Evolutionary conservation across 768 basidiomycete species (phyloP).

Genomic region (Candolleomyces efflorescens): DNA sequence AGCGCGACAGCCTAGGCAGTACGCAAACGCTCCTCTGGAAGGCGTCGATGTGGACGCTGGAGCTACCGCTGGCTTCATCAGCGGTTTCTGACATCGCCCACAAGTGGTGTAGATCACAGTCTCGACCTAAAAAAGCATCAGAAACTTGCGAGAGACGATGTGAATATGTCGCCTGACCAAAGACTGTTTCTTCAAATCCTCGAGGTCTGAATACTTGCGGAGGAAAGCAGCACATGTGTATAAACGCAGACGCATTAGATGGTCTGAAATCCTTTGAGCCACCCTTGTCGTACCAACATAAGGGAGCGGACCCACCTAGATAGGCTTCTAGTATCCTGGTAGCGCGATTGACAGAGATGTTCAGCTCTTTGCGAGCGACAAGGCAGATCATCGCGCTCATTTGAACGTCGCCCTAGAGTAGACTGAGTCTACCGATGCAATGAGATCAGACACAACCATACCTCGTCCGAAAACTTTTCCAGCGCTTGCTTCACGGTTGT

Average conservation of each 20-base stretch:
- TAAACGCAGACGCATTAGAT: conserved; percentile 57
- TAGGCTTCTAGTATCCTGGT: conserved; percentile 65
- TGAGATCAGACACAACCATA: conserved; percentile 18
- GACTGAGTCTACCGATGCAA: conserved; percentile 5
- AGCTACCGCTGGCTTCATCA: conserved; percentile 39
- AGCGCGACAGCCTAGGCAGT: conserved; percentile 53
- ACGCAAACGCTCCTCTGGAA: conserved; percentile 42
- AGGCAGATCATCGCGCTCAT: conserved; percentile 72
- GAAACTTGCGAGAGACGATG: too few relatives aligned
- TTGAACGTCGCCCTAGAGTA: conserved; percentile 67
- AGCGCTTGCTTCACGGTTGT: conserved; percentile 48
- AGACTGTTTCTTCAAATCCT: conserved; percentile 49
- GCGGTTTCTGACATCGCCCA: conserved; percentile 62
- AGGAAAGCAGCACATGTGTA: conserved; percentile 70
- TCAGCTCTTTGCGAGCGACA: conserved; percentile 56
- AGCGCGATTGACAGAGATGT: conserved; percentile 37
- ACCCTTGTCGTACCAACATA: neutral
- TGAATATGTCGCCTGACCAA: conserved; percentile 30
- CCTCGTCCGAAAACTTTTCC: conserved; percentile 62
- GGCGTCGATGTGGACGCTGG: conserved; percentile 15
- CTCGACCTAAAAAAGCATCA: conserved; percentile 45
- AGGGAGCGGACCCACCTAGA: conserved; percentile 46
- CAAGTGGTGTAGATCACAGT: conserved; percentile 71
- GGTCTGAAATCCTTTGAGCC: conserved; percentile 30
- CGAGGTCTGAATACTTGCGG: conserved; percentile 55